These are phyloP conservation scores for Starmerella sp. DNA, from an alignment of 805 yeast species.

Conservation along the genomic window DNA sequence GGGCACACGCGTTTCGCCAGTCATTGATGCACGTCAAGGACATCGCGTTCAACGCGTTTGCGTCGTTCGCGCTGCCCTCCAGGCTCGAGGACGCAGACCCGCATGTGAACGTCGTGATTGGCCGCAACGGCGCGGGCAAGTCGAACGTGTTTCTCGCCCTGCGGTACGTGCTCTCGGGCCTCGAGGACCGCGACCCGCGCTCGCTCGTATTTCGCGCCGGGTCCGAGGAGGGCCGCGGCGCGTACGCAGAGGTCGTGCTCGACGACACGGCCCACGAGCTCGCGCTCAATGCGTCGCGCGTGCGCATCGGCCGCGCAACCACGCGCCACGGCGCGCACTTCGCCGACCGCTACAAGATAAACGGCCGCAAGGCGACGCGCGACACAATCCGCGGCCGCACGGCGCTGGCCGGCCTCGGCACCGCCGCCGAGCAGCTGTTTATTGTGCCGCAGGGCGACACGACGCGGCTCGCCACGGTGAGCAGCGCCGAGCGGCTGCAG, in stretches of 20 bases:
- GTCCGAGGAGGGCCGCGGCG: constrained; percentile 26
- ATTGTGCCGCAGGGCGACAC: constrained; percentile 96
- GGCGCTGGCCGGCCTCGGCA: constrained; percentile 86
- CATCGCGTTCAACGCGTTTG: constrained; percentile 81
- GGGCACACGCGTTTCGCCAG: background rate
- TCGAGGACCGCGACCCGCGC: constrained; percentile 43
- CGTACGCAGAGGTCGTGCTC: constrained; percentile 80
- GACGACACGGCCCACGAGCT: constrained; percentile 71
- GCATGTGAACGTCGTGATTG: constrained; percentile 63
- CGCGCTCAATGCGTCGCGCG: constrained; percentile 56
- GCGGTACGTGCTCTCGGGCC: constrained; percentile 71
- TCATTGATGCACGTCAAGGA: constrained; percentile 15
- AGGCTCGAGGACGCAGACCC: constrained; percentile 67
- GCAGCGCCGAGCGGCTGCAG: constrained; percentile 67
- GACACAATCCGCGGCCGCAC: constrained; percentile 64
- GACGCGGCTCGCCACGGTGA: constrained; percentile 77
- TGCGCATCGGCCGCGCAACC: constrained; percentile 72
- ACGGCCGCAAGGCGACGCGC: constrained; percentile 66
- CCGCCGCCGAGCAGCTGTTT: constrained; percentile 81
- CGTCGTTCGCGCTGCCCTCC: constrained; percentile 79
- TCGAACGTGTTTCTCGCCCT: constrained; percentile 93
- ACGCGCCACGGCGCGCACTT: constrained; percentile 58
- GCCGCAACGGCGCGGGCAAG: constrained; percentile 51
- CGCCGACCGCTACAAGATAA: constrained; percentile 57
- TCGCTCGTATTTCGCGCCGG: constrained; percentile 34